Conservation (phyloP, 2,329 filamentous ascomycete genomes). For the Clonostachys rosea region DNA sequence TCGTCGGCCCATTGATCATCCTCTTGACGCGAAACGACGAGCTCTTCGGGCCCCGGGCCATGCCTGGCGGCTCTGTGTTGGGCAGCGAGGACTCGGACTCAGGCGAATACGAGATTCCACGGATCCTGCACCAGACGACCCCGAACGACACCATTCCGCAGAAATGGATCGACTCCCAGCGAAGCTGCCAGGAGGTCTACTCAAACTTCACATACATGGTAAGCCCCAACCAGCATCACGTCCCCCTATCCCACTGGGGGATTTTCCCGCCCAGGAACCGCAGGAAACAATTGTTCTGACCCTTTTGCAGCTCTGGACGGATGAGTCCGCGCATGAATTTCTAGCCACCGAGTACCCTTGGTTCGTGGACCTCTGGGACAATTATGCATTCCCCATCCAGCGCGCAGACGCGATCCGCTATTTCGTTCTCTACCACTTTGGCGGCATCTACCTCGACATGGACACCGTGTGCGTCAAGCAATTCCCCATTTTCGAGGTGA, state of each 20-base stretch:
- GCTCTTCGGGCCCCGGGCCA: conserved; percentile 15
- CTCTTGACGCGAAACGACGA: conserved; percentile 48
- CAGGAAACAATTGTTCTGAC: neutral
- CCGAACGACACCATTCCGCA: conserved; percentile 64
- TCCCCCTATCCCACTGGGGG: neutral
- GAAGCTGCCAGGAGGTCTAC: conserved; percentile 63
- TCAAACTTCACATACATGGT: conserved; percentile 72
- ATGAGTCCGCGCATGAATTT: conserved; percentile 61
- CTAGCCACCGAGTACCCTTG: conserved; percentile 66
- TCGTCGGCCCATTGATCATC: conserved; percentile 66
- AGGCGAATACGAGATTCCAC: conserved; percentile 65
- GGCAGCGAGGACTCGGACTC: conserved; percentile 66
- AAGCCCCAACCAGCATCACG: conserved; percentile 10
- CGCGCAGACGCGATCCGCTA: conserved; percentile 70
- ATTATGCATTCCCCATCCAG: conserved; percentile 67
- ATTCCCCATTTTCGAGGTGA: conserved; percentile 18
- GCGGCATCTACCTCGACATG: conserved; percentile 68
- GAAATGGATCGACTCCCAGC: conserved; percentile 61
- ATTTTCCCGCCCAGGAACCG: neutral
- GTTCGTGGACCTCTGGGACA: conserved; percentile 67
- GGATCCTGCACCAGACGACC: conserved; percentile 74
- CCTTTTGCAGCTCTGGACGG: conserved; percentile 61
- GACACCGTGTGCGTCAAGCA: conserved; percentile 21
- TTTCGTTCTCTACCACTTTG: conserved; percentile 67
- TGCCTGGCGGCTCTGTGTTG: neutral